phyloP scores from a whole-genome alignment of 1,139 yeast genomes.

The Williopsis jadinii region DNA sequence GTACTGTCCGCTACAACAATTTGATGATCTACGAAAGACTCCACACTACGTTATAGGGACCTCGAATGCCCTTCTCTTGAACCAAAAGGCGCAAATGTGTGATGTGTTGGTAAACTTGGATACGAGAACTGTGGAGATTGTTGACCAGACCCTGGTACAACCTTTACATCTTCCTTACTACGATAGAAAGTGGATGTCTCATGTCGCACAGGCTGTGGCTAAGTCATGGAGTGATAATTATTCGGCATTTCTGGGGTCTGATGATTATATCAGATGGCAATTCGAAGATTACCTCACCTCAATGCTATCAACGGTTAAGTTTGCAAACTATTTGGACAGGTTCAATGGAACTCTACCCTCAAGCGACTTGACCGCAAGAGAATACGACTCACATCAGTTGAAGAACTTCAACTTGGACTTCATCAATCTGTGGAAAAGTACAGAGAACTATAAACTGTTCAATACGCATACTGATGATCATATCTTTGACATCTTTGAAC shows the following conservation, averaged over 20 bases:
- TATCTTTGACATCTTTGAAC: slow-evolving; percentile 79
- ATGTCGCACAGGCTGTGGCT: slow-evolving; percentile 20
- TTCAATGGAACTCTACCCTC: slow-evolving; percentile 33
- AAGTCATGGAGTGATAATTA: slow-evolving; percentile 30
- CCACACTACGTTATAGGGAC: slow-evolving; percentile 77
- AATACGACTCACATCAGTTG: slow-evolving; percentile 31
- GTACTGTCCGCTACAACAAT: slow-evolving; percentile 84
- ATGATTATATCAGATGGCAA: slow-evolving; percentile 79
- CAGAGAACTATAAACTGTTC: slow-evolving; percentile 69
- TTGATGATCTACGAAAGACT: slow-evolving; percentile 62
- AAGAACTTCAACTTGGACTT: slow-evolving; percentile 48
- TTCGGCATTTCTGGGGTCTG: slow-evolving; percentile 63
- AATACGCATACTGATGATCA: slow-evolving; percentile 75
- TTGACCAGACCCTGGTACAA: slow-evolving; percentile 34
- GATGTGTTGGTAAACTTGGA: slow-evolving; percentile 55
- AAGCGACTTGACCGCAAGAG: slow-evolving; percentile 24
- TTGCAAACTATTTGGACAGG: slow-evolving; percentile 46
- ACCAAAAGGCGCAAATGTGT: slow-evolving; percentile 50
- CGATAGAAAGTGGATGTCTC: slow-evolving; percentile 59
- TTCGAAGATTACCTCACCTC: slow-evolving; percentile 88
- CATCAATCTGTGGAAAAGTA: slow-evolving; percentile 55
- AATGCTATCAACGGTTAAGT: slow-evolving; percentile 65
- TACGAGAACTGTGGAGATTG: slow-evolving; percentile 39
- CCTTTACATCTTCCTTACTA: slow-evolving; percentile 47
- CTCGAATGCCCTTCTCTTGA: slow-evolving; percentile 73